These are phyloP conservation scores for Fistulinella staudtii DNA, from an alignment of 1,284 basidiomycete species.

Conservation along the genomic window DNA sequence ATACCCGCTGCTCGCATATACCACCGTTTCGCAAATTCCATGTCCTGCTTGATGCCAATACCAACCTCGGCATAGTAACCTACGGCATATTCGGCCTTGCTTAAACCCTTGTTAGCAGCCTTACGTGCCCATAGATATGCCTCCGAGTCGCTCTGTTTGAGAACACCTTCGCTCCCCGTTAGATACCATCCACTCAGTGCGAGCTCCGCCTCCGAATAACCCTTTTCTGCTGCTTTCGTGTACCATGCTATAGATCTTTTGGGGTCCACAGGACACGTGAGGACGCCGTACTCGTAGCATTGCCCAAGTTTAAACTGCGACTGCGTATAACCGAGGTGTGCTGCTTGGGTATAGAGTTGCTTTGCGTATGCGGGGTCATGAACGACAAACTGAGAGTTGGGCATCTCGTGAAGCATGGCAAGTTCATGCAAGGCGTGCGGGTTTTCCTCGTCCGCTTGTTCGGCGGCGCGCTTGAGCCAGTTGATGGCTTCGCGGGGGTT, in stretches of 20 bases:
- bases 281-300: conserved; percentile 89
- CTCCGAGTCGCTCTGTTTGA: conserved; percentile 97
- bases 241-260: conserved; percentile 96
- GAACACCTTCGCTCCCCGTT: conserved; percentile 89
- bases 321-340: conserved; percentile 90
- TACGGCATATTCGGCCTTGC: conserved; percentile 94
- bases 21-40: conserved; percentile 97
- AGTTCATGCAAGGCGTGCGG: conserved; percentile 97
- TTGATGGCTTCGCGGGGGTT: conserved; percentile 91
- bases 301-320: conserved; percentile 95
- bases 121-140: conserved; percentile 95
- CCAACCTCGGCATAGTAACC: conserved; percentile 98
- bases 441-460: conserved; percentile 98
- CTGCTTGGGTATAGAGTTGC: conserved; percentile 88
- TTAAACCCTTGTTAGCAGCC: conserved; percentile 89
- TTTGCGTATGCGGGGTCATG: conserved; percentile 81
- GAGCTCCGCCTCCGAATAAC: conserved; percentile 91
- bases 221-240: conserved; percentile 95
- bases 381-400: conserved; percentile 60
- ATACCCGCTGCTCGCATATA: conserved; percentile 96
- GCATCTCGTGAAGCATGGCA: conserved; percentile 86
- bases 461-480: conserved; percentile 93
- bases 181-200: conserved; percentile 98
- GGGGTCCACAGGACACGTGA: conserved; percentile 92
- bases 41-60: conserved; percentile 94